Evolutionary conservation across 2,329 filamentous ascomycete genomes (phyloP).

Genomic region (Zelopaecilomyces penicillatus): DNA sequence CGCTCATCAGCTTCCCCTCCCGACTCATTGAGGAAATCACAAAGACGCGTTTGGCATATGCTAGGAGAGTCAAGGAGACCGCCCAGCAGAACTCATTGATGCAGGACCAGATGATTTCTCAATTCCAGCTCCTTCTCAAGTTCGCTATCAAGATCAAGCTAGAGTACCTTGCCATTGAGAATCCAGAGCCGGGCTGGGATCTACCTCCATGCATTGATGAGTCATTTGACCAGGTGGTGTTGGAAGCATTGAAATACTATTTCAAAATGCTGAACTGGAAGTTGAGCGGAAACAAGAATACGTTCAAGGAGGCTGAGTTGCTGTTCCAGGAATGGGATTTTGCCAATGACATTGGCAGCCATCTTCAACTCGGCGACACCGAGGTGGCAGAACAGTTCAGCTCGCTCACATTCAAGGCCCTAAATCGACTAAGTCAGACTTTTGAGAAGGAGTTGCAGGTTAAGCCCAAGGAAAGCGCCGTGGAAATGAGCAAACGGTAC

Average conservation of each 20-base stretch:
- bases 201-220: constrained; percentile 94
- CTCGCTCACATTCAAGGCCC: constrained; percentile 84
- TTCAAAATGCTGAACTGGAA: constrained; percentile 99
- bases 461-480: constrained; percentile 71
- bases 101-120: constrained; percentile 94
- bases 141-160: constrained; percentile 89
- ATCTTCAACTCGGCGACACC: constrained; percentile 87
- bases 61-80: constrained; percentile 90
- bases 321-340: constrained; percentile 98
- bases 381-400: constrained; percentile 98
- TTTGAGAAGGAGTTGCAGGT: constrained; percentile 87
- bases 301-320: constrained; percentile 97
- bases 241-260: constrained; percentile 94
- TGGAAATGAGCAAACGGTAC: constrained; percentile 94
- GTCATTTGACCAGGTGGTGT: constrained; percentile 82
- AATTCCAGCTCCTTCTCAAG: constrained; percentile 88
- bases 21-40: constrained; percentile 96
- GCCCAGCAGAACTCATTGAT: constrained; percentile 87
- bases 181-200: constrained; percentile 88
- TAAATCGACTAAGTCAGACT: constrained; percentile 78
- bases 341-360: constrained; percentile 83
- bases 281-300: constrained; percentile 93
- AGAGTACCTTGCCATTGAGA: constrained; percentile 74
- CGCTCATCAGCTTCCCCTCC: constrained; percentile 93
- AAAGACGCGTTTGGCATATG: constrained; percentile 80